A percentile compares a stretch with the other conserved stretches of the same genome.
Conservation (phyloP, 2,329 filamentous ascomycete species). For the Teratosphaeria epicoccoides region DNA sequence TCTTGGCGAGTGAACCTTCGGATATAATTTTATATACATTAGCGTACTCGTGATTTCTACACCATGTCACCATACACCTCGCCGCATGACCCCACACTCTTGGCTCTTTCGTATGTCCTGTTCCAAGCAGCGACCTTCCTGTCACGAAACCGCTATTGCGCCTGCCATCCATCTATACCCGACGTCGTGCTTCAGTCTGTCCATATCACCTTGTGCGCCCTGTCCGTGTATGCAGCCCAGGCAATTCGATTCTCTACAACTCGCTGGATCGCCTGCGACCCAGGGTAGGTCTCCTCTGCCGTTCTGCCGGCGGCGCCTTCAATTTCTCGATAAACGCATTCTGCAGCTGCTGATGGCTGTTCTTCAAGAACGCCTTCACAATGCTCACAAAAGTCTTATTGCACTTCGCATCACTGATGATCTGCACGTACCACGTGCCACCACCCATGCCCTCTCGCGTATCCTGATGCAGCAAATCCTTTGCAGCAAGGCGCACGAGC, state of each 20-base stretch:
- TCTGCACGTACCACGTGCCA: conserved; percentile 23
- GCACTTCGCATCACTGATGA: conserved; percentile 24
- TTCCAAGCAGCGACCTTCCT: not conserved
- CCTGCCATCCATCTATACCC: not conserved
- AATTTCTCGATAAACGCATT: conserved; percentile 22
- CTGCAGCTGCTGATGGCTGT: conserved; percentile 22
- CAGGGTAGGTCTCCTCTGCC: conserved; percentile 11
- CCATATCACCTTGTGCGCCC: not conserved
- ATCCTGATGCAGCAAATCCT: conserved; percentile 16
- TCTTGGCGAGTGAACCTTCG: not conserved
- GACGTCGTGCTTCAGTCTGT: not conserved
- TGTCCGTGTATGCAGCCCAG: no score
- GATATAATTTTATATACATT: not conserved
- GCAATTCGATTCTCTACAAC: conserved; percentile 1
- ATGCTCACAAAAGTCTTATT: conserved; percentile 22
- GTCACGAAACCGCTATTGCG: not conserved
- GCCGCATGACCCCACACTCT: not conserved
- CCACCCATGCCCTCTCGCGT: conserved; percentile 1
- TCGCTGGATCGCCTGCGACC: conserved; percentile 10
- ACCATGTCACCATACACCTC: not conserved
- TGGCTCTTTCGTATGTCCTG: not conserved
- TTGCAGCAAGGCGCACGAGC: conserved; percentile 10
- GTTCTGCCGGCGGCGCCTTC: conserved; percentile 7
- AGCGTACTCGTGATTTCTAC: not conserved
- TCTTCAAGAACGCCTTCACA: conserved; percentile 25